A percentile compares a stretch with the other conserved stretches of the same genome.
Evolutionary conservation across 495 filamentous ascomycete species (phyloP).

Genomic region (Xylaria flabelliformis): DNA sequence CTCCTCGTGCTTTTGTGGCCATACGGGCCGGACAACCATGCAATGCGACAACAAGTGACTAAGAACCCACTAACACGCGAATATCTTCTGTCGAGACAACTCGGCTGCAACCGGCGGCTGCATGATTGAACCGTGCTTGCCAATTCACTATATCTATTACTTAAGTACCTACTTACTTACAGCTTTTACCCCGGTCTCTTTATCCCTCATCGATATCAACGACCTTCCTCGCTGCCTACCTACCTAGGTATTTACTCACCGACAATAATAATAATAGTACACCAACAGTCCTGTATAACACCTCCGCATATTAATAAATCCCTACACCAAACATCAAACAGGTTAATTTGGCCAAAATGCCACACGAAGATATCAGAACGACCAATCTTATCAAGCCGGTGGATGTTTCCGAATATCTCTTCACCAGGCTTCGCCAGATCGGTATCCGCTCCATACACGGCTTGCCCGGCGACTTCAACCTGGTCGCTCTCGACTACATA

Average conservation of each 20-base stretch:
- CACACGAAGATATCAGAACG: conserved; percentile 42
- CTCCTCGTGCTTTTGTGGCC: conserved; percentile 5
- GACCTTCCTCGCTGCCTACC: neutral
- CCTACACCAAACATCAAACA: neutral
- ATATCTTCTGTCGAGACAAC: neutral
- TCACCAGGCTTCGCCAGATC: conserved; percentile 70
- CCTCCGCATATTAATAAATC: neutral
- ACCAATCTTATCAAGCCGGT: conserved; percentile 52
- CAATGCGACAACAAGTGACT: neutral
- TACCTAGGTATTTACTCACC: neutral
- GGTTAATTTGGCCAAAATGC: conserved; percentile 31
- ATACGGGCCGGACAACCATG: neutral
- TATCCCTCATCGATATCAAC: neutral
- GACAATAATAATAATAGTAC: neutral
- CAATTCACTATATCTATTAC: conserved; percentile 2
- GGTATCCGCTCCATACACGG: conserved; percentile 73
- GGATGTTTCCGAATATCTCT: conserved; percentile 67
- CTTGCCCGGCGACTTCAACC: conserved; percentile 80
- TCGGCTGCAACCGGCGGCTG: neutral
- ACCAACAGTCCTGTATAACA: neutral
- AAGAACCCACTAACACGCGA: conserved; percentile 17
- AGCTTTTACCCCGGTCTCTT: neutral
- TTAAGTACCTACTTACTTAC: neutral
- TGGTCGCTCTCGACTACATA: conserved; percentile 71
- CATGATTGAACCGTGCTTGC: neutral